Base-by-base conservation (phyloP, 176 grass and related monocot genomes). In the barley (Hordeum vulgare) region DNA sequence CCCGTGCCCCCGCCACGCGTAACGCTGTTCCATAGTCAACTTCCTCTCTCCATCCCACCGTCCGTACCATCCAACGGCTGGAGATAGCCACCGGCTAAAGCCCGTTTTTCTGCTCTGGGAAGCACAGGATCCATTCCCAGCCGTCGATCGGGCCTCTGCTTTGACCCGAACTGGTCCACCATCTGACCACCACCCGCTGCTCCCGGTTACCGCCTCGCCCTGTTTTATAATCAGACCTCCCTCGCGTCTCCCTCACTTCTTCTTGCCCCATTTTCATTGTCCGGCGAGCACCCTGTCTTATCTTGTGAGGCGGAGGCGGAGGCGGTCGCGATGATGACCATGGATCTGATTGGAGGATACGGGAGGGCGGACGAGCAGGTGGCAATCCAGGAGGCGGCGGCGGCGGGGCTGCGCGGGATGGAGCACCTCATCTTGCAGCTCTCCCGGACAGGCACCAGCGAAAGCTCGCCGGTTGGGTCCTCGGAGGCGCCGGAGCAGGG, bases 321-420 rank as follows among this genome's bases (percentile, higher is more conserved):
- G 44, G 39, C 23, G 28, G 37, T 26, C 20, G 13, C 2, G 53
- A 85, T 89, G 89, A 73, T 90, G 77, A 83, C 82, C 76, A 70
- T 97, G 57, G 83, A 85, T 78, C 45, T 93, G 81, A 84, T 92
- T 83, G 66, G 81, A 4, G 61, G 86, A 33, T 89, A 86, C 77
- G 59, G 90, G n/a, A 49, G 85, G 69, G 81, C 81, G 66, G 92
- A 97, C 29, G 87, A 92, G 56, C 85, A 88, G 81, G 88, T 88
- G 76, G 89, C 92, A 6, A 94, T 94, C 82, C 95, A 97, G 76
- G 92, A 97, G 70, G 95, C 88, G 6, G 88, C 92, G 0, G 49
- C 84, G 6, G 92, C 90, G 18, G 92, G 92, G 29, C 76, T 97
- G 28, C 75, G 91, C 35, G 87, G 88, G 36, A 93, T 94, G 88